Percentiles rank a stretch among this genome's conserved stretches.
These are phyloP conservation scores for Avicennia marina DNA, from an alignment of 257 asterid genomes.

Conservation along the genomic window DNA sequence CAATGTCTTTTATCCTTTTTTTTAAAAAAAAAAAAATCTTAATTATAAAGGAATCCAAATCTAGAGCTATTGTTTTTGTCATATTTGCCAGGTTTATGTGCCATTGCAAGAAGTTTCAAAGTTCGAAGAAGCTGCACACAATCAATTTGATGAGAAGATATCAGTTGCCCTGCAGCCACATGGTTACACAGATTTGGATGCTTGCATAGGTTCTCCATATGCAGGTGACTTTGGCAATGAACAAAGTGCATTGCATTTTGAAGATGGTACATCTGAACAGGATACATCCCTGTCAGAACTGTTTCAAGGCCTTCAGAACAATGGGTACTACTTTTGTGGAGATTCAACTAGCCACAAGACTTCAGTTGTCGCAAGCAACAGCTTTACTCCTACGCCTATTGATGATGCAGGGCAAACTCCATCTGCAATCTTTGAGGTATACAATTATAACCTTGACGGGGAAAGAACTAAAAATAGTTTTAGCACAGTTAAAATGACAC, in stretches of 20 bases:
- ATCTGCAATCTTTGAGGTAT: conserved; percentile 15
- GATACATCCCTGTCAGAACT: conserved; percentile 61
- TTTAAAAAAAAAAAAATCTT: too few relatives aligned
- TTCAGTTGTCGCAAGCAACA: conserved; percentile 16
- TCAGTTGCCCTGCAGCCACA: conserved; percentile 16
- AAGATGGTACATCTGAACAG: conserved; percentile 69
- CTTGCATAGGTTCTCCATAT: conserved; percentile 53
- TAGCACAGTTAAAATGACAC: conserved; percentile 23
- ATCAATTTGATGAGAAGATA: conserved; percentile 25
- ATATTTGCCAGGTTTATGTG: conserved; percentile 32
- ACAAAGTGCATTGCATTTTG: conserved; percentile 44
- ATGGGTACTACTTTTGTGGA: conserved; percentile 27
- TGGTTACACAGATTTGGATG: conserved; percentile 26
- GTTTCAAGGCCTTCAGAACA: conserved; percentile 47
- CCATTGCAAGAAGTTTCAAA: conserved; percentile 22
- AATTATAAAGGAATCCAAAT: conserved; percentile 8
- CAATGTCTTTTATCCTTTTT: not conserved
- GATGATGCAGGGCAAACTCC: conserved; percentile 18
- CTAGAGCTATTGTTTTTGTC: conserved; percentile 7
- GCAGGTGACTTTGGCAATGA: conserved; percentile 64
- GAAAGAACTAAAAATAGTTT: conserved; percentile 14
- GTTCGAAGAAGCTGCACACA: conserved; percentile 20
- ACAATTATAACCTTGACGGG: conserved; percentile 1
- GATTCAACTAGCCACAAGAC: conserved; percentile 20
- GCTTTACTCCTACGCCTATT: conserved; percentile 9